Base-by-base conservation (phyloP, 2,329 filamentous ascomycete genomes). In the Orbilia oligospora region DNA sequence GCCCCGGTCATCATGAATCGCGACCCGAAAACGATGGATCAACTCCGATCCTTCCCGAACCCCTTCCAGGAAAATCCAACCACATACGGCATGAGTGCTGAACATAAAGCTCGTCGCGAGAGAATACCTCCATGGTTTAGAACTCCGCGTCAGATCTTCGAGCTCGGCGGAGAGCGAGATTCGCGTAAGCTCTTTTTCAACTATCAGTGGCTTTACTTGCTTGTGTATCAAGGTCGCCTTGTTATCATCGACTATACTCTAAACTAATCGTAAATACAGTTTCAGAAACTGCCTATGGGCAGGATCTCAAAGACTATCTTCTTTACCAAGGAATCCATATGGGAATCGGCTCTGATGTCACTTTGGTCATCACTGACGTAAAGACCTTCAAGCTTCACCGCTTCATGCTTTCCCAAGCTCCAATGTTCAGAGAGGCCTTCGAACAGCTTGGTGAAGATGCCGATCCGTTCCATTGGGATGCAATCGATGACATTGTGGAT, bases 221-320 rank as follows among this genome's bases (percentile, higher is more conserved):
- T 20, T 44, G 3, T 46, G 48, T 18, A 16, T 38, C n/a, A 18
- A 16, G 27, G 27, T 30, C 12, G 10, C 33, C 5, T 36, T 9
- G 4, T 1, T 41, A 16, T 16, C 2, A 16, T 41, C 12, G 2
- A 16, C 2, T 41, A 12, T 41, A n/a, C 1, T 12, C 1, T 12
- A 16, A 2, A 41, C 38, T n/a, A 5, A 41, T 9, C 2, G 18
- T 12, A n/a, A 20, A 10, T 61, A 24, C n/a, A 66, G 61, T 66
- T 22, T 24, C 16, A 53, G 44, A 65, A 44, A 48, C 30, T 3
- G 14, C 27, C 10, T 30, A 55, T 44, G 61, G 66, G 18, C 48
- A 55, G 27, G 68, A 78, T 3, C 75, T 78, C 27, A 72, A 78
- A 27, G 68, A 78, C 27, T 69, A 72, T 38, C 46, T 78, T 10